Evolutionary conservation across 2,329 filamentous ascomycete species (phyloP).

Genomic region (Scolecobasidium constrictum): DNA sequence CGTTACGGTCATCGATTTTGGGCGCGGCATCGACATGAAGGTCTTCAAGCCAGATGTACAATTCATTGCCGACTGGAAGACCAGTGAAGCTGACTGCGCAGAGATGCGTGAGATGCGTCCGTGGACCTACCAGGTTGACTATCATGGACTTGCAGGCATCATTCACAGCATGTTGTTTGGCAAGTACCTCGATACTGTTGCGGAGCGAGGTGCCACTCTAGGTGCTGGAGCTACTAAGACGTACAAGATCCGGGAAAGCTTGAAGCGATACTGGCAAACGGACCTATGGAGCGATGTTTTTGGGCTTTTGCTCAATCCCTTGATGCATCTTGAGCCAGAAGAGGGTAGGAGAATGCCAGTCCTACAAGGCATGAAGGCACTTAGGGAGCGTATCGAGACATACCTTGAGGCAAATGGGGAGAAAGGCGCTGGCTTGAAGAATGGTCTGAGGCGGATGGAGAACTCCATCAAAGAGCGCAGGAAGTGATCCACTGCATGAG

Average conservation of each 20-base stretch:
- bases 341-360: constrained; percentile 61
- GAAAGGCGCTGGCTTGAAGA: constrained; percentile 53
- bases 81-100: constrained; percentile 73
- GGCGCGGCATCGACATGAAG: constrained; percentile 86
- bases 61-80: constrained; percentile 96
- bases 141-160: constrained; percentile 82
- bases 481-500: constrained; percentile 3
- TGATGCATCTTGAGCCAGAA: constrained; percentile 52
- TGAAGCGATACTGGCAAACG: constrained; percentile 96
- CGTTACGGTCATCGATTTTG: constrained; percentile 85
- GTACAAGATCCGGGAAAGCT: constrained; percentile 68
- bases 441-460: constrained; percentile 52
- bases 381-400: constrained; percentile 69
- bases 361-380: constrained; percentile 53
- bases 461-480: constrained; percentile 50
- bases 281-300: constrained; percentile 82
- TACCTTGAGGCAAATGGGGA: constrained; percentile 78
- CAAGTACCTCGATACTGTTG: constrained; percentile 78
- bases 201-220: constrained; percentile 37
- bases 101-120: constrained; percentile 91
- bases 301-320: constrained; percentile 76
- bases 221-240: constrained; percentile 49
- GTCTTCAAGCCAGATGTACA: constrained; percentile 65
- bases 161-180: constrained; percentile 86
- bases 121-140: constrained; percentile 97